A percentile compares a stretch with the other conserved stretches of the same genome.
Conservation (phyloP, 2,329 filamentous ascomycete genomes). For the Penicillium sp. region DNA sequence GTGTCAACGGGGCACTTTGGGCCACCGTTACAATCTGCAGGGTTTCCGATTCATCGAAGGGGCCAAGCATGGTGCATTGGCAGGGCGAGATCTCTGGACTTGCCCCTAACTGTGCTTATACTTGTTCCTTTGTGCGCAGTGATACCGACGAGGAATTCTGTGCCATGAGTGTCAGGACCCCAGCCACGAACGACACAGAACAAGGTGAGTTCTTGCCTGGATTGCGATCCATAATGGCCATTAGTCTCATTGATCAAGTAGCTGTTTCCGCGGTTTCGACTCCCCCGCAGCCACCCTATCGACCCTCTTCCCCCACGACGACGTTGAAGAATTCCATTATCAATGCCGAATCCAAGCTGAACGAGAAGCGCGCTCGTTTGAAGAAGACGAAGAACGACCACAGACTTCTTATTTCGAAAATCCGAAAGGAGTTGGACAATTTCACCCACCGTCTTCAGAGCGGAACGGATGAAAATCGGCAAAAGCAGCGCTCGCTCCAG, state of each 20-base stretch:
- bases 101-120: slow-evolving; percentile 60
- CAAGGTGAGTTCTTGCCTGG: slow-evolving; percentile 44
- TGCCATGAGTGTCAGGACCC: slow-evolving; percentile 59
- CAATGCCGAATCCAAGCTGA: slow-evolving; percentile 57
- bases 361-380: slow-evolving; percentile 55
- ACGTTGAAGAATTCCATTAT: slow-evolving; percentile 62
- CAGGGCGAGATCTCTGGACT: slow-evolving; percentile 61
- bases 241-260: slow-evolving; percentile 12
- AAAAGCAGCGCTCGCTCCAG: slow-evolving; percentile 58
- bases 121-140: slow-evolving; percentile 58
- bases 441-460: slow-evolving; percentile 55
- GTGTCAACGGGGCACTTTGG: slow-evolving; percentile 63
- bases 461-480: slow-evolving; percentile 58
- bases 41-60: slow-evolving; percentile 43
- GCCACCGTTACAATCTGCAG: slow-evolving; percentile 55
- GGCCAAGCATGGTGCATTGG: slow-evolving; percentile 49
- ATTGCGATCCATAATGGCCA: not conserved
- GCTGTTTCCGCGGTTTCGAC: slow-evolving; percentile 41
- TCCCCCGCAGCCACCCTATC: slow-evolving; percentile 54
- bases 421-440: slow-evolving; percentile 59
- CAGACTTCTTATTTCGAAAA: slow-evolving; percentile 53
- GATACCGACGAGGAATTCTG: slow-evolving; percentile 56
- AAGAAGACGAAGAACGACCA: slow-evolving; percentile 60
- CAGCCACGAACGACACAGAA: slow-evolving; percentile 55
- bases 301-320: slow-evolving; percentile 60